Evolutionary conservation across 2,329 filamentous ascomycete genomes (phyloP), one percentile per base, ranked within the genome.

Genomic region (Cladosporium sp.): DNA sequence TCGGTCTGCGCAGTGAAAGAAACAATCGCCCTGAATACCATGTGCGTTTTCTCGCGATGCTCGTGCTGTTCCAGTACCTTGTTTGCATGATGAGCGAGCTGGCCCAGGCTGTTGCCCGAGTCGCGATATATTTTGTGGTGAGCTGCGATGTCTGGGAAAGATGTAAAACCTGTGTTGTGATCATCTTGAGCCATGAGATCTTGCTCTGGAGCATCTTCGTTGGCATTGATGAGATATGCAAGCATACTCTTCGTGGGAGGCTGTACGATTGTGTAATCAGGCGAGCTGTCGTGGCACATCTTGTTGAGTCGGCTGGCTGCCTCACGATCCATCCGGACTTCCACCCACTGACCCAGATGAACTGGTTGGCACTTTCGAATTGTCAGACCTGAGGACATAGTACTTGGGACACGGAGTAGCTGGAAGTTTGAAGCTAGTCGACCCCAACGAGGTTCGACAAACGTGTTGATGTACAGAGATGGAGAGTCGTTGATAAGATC

Each of bases 1-100:
- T 60, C 59, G 11, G 63, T 52, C 17, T 63, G 49, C 12, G 36
- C 30, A 15, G 58, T 59, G 51, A 67, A 70, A 1, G 68, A 70
- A 38, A 70, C 58, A 37, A 70, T 68, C 2, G 68, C 65, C 25
- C 63, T 69, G 64, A 67, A 70, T 8, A 65, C 25, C 9, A 66
- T 60, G 30, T 34, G 30, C 15, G 30, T n/a, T 15, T 20, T 37
- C 12, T 50, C 15, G 1, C 5, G 3, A n/a, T 22, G 47, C 5
- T n/a, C 9, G 20, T n/a, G 37, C 20, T 40, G 28, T 8, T 19
- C 38, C 9, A 58, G 49, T 14, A 51, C 20, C 22, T 11, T 25
- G 5, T 38, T 9, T 17, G 55, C 34, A 9, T 28, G 25, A 5
- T 66, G 64, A 9, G 69, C 67, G 28, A 70, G 55, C 45, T 69